These are phyloP conservation scores for Colletotrichum eremochloae DNA, from an alignment of 2,329 filamentous ascomycete genomes.

Conservation along the genomic window DNA sequence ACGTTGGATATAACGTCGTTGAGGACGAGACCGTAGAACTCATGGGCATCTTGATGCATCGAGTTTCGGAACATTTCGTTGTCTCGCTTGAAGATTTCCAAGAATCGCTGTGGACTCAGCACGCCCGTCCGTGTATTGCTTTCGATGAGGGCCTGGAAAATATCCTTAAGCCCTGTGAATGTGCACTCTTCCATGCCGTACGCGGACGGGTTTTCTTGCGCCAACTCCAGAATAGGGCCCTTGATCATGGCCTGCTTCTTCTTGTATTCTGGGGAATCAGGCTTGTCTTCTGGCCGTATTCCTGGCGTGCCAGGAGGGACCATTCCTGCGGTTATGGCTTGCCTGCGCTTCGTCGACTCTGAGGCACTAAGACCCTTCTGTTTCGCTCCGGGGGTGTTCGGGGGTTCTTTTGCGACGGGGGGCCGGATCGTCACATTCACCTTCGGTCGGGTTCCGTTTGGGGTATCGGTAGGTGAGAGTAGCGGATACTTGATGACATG, in stretches of 20 bases:
- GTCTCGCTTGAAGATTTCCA: slow-evolving; percentile 92
- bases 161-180: slow-evolving; percentile 95
- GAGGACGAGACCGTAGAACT: slow-evolving; percentile 94
- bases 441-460: slow-evolving; percentile 69
- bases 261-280: slow-evolving; percentile 95
- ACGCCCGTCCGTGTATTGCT: slow-evolving; percentile 88
- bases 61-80: slow-evolving; percentile 98
- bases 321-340: slow-evolving; percentile 67
- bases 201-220: slow-evolving; percentile 80
- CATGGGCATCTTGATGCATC: slow-evolving; percentile 98
- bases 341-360: slow-evolving; percentile 69
- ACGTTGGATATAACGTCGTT: slow-evolving; percentile 97
- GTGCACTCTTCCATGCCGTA: slow-evolving; percentile 96
- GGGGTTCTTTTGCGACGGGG: slow-evolving; percentile 63
- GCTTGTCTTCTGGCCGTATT: slow-evolving; percentile 86
- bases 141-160: slow-evolving; percentile 90
- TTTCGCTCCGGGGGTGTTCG: slow-evolving; percentile 55
- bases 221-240: slow-evolving; percentile 88
- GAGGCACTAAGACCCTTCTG: slow-evolving; percentile 67
- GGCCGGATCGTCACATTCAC: slow-evolving; percentile 74
- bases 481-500: slow-evolving; percentile 92
- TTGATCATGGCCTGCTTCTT: slow-evolving; percentile 94
- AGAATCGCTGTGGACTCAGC: slow-evolving; percentile 89
- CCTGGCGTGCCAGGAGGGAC: slow-evolving; percentile 67
- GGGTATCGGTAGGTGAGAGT: slow-evolving; percentile 76